phyloP scores from a whole-genome alignment of 2,329 filamentous ascomycete species.

The Arthrocladium fulminans region DNA sequence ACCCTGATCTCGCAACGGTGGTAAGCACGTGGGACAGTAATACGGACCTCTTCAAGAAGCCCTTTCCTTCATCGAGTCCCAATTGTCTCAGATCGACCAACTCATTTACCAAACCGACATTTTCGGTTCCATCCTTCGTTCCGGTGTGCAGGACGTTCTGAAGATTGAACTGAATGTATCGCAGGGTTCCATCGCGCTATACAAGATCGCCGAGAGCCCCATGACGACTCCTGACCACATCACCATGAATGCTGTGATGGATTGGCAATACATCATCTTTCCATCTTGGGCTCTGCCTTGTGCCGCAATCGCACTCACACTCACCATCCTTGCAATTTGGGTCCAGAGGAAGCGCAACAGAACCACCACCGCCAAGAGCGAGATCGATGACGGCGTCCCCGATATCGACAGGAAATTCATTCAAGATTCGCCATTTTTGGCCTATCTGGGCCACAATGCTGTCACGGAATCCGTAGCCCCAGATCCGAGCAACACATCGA shows the following conservation, averaged over 20 bases:
- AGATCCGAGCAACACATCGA: background rate
- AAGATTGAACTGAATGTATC: background rate
- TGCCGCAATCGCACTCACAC: background rate
- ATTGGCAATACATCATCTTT: background rate
- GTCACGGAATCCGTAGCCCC: background rate
- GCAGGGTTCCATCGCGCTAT: background rate
- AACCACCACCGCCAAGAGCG: background rate
- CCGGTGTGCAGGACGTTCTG: too few relatives aligned
- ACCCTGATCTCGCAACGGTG: background rate
- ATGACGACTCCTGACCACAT: background rate
- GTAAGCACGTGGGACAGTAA: background rate
- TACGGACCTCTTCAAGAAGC: background rate
- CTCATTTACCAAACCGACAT: background rate
- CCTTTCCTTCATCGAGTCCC: too few relatives aligned
- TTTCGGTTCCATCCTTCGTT: too few relatives aligned
- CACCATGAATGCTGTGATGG: background rate
- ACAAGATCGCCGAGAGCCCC: background rate
- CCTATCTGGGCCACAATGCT: conserved; percentile 6
- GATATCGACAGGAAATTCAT: conserved; percentile 1
- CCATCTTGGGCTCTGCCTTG: background rate
- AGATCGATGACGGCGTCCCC: background rate
- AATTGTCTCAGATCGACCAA: too few relatives aligned
- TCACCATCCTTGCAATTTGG: background rate
- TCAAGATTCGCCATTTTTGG: conserved; percentile 3
- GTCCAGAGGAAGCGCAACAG: background rate